These are phyloP conservation scores for Teratosphaeriaceae sp. DNA, from an alignment of 2,329 filamentous ascomycete genomes.

Conservation along the genomic window DNA sequence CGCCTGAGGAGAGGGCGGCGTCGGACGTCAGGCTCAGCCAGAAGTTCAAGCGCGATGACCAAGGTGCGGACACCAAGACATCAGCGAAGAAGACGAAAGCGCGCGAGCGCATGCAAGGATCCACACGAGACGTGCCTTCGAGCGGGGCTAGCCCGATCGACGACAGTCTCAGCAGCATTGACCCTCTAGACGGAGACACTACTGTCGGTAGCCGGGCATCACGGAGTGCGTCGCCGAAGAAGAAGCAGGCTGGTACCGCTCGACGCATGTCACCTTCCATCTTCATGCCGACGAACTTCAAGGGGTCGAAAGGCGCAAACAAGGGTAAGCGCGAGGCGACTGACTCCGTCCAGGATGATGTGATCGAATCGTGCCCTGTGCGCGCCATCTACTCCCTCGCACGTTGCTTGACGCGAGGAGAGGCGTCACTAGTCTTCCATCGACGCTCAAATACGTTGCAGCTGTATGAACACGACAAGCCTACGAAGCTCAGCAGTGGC, in stretches of 20 bases:
- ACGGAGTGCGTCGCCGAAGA: constrained; percentile 3
- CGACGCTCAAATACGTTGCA: background rate
- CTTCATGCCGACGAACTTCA: constrained; percentile 2
- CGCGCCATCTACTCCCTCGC: constrained; percentile 1
- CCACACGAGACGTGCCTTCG: too few species aligned
- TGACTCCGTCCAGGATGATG: background rate
- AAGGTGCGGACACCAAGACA: background rate
- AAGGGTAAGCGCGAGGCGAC: background rate
- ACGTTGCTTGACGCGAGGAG: background rate
- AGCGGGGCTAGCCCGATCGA: background rate
- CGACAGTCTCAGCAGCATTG: constrained; percentile 1
- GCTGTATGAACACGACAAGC: background rate
- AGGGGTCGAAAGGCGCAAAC: background rate
- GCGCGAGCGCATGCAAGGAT: constrained; percentile 2
- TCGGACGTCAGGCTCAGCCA: background rate
- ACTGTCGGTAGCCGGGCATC: background rate
- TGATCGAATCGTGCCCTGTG: background rate
- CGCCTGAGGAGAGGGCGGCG: background rate
- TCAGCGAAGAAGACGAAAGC: background rate
- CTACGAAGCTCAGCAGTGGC: background rate
- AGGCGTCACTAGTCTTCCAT: background rate
- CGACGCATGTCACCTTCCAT: background rate
- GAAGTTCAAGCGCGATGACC: constrained; percentile 1
- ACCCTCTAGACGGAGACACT: constrained; percentile 1
- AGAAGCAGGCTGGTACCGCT: background rate